Conservation (phyloP, 768 basidiomycete genomes). For the Pisolithus tinctorius region DNA sequence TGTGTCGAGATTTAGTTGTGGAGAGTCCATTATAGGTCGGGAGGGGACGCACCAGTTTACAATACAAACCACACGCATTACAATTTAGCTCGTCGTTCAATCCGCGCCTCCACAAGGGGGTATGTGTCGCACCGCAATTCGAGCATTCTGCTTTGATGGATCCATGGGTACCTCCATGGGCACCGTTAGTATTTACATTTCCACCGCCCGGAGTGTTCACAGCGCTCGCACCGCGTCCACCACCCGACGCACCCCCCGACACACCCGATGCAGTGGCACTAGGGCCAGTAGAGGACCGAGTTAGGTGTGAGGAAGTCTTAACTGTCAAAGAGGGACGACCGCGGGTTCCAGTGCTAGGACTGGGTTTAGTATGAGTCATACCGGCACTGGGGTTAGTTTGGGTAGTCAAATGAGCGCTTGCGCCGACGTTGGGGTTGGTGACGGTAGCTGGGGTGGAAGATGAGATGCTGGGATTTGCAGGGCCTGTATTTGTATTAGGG, state of each 20-base stretch:
- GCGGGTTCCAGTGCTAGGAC: slow-evolving; percentile 45
- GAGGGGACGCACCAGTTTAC: slow-evolving; percentile 58
- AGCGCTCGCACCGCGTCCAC: no score
- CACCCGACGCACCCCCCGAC: slow-evolving; percentile 24
- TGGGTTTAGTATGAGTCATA: slow-evolving; percentile 37
- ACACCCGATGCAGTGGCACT: slow-evolving; percentile 59
- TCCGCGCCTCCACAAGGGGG: slow-evolving; percentile 81
- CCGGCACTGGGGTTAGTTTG: no score
- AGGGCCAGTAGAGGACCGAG: slow-evolving; percentile 48
- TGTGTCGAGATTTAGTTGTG: slow-evolving; percentile 19
- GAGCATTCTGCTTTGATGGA: slow-evolving; percentile 78
- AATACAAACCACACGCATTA: slow-evolving; percentile 84
- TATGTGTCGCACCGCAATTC: slow-evolving; percentile 85
- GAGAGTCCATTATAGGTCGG: not conserved
- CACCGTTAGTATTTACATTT: slow-evolving; percentile 29
- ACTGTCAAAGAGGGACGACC: slow-evolving; percentile 57
- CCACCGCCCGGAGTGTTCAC: not conserved
- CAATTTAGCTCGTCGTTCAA: slow-evolving; percentile 87
- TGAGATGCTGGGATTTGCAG: no score
- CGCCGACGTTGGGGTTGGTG: no score
- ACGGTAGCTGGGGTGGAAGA: no score
- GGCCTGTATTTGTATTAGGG: no score
- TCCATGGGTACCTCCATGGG: slow-evolving; percentile 48
- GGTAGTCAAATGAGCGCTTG: no score
- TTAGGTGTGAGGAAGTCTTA: slow-evolving; percentile 40